A percentile compares a stretch with the other conserved stretches of the same genome.
Conservation (phyloP, 23 red algal genomes). For the Gracilaria domingensis region DNA sequence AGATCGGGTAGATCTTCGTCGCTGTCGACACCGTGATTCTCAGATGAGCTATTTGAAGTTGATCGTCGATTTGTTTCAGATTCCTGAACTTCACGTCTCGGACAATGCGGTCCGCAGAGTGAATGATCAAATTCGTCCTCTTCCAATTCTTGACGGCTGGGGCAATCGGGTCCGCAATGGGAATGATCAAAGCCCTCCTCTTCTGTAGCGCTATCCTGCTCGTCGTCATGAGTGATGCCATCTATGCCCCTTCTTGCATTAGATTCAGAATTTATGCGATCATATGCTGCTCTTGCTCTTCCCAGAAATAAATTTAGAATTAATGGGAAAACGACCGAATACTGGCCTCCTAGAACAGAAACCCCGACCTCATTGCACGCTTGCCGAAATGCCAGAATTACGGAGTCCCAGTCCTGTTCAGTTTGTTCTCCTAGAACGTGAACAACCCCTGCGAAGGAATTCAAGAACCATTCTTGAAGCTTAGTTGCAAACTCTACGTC, state of each 20-base stretch:
- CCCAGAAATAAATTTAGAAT: conserved; percentile 48
- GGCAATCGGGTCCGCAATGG: background rate
- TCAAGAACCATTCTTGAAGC: background rate
- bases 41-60: background rate
- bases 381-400: background rate
- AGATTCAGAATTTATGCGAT: conserved; percentile 1
- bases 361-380: background rate
- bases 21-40: background rate
- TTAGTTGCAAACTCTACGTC: conserved; percentile 14
- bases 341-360: background rate
- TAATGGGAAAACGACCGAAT: conserved; percentile 25
- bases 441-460: background rate
- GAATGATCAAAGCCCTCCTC: background rate
- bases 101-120: background rate
- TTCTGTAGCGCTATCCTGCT: background rate
- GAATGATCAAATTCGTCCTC: conserved; percentile 20
- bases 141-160: background rate
- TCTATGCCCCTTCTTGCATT: background rate
- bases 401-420: background rate
- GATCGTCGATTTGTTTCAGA: background rate
- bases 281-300: conserved; percentile 5
- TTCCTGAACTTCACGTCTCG: background rate
- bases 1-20: conserved; percentile 4
- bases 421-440: background rate
- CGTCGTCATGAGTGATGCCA: background rate